Base-by-base conservation (phyloP, 1,284 basidiomycete species). In the Farysia itapuensis region DNA sequence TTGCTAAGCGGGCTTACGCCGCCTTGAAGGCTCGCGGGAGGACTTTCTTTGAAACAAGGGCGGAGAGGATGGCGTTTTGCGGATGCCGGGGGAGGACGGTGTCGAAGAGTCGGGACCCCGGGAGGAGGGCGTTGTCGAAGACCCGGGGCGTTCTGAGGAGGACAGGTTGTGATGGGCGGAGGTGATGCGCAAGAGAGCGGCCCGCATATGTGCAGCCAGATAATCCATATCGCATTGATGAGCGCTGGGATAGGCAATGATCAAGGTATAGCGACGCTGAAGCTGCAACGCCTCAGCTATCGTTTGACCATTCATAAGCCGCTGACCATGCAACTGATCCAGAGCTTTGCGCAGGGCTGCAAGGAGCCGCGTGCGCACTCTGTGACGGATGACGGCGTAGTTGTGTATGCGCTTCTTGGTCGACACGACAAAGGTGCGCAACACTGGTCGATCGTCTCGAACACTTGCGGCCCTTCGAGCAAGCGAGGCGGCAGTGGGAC, bases 341-440 rank as follows among this genome's bases (percentile, higher is more conserved):
- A 59, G 25, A 3, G 58, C 51, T 2, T 32, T 30, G 4, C 51
- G 50, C n/a, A 72, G 46, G 11, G 67, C 64, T 13, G 54, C 33
- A 5, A 58, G 16, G 9, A 72, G 40, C 3, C 58, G 41, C 4
- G 64, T 63, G 2, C 64, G 35, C 8, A 49, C 54, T 11, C 56
- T 53, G 22, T 60, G 38, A 19, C 69, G 64, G 32, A 72, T 48
- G 5, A 69, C 64, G 13, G 69, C 69, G 5, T 43, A 51, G 39
- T 69, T 69, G 46, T 72, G 66, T 32, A 67, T 58, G 18, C 54
- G 50, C 31, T 64, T 63, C 50, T 69, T 69, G 48, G 57, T 45
- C 23, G 57, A 44, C 19, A 65, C 23, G 3, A 63, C 51, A 18
- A 67, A 51, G 11, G 44, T 34, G 16, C 56, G 57, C 4, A 63